Evolutionary conservation across 1,284 basidiomycete genomes (phyloP), one percentile per base, ranked within the genome.

Genomic region (Ustilago bromivora): DNA sequence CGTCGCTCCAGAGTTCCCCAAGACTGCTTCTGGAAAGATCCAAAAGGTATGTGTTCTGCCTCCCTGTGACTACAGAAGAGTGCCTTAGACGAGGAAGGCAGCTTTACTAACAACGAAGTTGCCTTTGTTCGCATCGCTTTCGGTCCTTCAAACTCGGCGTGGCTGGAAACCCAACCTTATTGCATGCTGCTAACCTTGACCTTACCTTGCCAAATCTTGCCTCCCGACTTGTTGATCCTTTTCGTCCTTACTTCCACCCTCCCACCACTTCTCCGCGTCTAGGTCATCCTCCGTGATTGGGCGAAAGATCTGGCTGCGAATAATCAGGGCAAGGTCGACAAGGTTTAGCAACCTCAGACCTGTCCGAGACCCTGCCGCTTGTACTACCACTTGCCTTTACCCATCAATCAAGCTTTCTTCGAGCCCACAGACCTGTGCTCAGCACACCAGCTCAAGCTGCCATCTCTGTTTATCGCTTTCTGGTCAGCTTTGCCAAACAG

Each of bases 11-110:
- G 91, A 93, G 73, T 85, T 94, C 12, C 94, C 94, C 0, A 94
- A 93, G 88, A 95, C 93, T 7, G 92, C 92, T 19, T 94, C 93
- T 78, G 94, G 94, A 51, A 95, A 95, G 86, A 91, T 95, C 43
- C 90, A 91, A 91, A 95, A 95, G 87, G 92, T 94, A 57, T 53
- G 71, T 66, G 38, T 23, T 11, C 13, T n/a, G 10, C 5, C 23
- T 49, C 46, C 23, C 43, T 56, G 69, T 64, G 67, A 69, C 36
- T 41, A 5, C 46, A 23, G 17, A 40, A 23, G 43, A 38, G 11
- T n/a, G 38, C 5, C 17, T 53, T 38, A 28, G 23, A 28, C 23
- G 19, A 36, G 13, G 57, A 32, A 5, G 49, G 10, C 13, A 31
- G 52, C 60, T 34, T 36, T 40, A 43, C 63, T 71, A 51, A 71